Evolutionary conservation across 305 asterid genomes (phyloP).

Genomic region (Solanum aculeatissimum): DNA sequence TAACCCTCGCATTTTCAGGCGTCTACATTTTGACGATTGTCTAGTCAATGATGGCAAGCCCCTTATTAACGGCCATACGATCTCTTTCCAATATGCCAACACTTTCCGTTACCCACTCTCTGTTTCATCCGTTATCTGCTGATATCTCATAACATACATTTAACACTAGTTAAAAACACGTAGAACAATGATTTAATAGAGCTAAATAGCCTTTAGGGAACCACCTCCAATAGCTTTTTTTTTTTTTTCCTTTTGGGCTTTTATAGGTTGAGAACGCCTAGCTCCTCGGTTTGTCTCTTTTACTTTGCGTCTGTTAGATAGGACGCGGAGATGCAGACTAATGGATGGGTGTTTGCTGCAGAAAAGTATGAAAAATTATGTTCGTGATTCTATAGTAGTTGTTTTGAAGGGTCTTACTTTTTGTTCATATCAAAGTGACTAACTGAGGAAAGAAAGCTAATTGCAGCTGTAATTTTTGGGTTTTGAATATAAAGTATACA

Average conservation of each 20-base stretch:
- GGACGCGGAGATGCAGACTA: not conserved
- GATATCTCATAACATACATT: slow-evolving; percentile 1
- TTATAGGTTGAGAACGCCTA: not conserved
- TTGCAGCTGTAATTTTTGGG: not conserved
- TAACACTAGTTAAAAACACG: not conserved
- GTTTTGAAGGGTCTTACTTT: not conserved
- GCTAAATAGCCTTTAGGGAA: not conserved
- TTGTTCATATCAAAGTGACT: not conserved
- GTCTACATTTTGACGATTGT: slow-evolving; percentile 62
- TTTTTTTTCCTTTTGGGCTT: not conserved
- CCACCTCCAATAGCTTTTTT: not conserved
- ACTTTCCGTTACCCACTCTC: slow-evolving; percentile 57
- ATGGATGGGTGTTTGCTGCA: not conserved
- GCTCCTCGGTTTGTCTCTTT: not conserved
- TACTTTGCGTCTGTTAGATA: not conserved
- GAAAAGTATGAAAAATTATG: not conserved
- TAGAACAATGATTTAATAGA: not conserved
- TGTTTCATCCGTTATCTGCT: slow-evolving; percentile 59
- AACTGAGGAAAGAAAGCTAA: not conserved
- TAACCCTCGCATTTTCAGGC: slow-evolving; percentile 67
- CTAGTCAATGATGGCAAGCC: slow-evolving; percentile 74
- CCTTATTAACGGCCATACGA: slow-evolving; percentile 35
- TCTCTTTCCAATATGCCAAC: slow-evolving; percentile 83
- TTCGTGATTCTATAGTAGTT: not conserved
- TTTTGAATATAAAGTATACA: not conserved